phyloP scores from a whole-genome alignment of 495 filamentous ascomycete genomes.

The Xylaria venustula region DNA sequence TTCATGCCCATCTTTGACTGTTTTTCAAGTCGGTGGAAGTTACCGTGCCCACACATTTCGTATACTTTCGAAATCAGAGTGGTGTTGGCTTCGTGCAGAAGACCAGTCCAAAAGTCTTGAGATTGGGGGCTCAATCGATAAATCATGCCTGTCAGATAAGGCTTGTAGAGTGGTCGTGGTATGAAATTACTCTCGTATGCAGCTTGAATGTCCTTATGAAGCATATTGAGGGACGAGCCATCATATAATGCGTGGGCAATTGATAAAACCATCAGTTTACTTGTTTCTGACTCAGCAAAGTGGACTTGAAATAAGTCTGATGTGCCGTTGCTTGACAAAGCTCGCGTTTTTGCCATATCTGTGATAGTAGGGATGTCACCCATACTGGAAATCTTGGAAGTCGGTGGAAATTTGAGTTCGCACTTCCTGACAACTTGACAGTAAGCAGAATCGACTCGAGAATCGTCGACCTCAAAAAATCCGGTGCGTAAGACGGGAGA shows the following conservation, averaged over 20 bases:
- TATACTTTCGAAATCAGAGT: slow-evolving; percentile 32
- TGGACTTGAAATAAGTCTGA: slow-evolving; percentile 43
- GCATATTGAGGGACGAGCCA: slow-evolving; percentile 65
- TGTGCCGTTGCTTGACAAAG: slow-evolving; percentile 20
- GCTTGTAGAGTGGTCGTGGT: slow-evolving; percentile 43
- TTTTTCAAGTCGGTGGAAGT: slow-evolving; percentile 46
- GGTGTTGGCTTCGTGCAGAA: slow-evolving; percentile 48
- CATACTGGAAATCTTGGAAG: slow-evolving; percentile 17
- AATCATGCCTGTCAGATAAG: slow-evolving; percentile 48
- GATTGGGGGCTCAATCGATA: slow-evolving; percentile 36
- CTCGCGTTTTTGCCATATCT: slow-evolving; percentile 27
- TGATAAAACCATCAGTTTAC: slow-evolving; percentile 60
- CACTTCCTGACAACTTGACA: slow-evolving; percentile 60
- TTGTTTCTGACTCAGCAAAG: slow-evolving; percentile 32
- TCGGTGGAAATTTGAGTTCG: slow-evolving; percentile 11
- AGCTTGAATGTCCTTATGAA: slow-evolving; percentile 63
- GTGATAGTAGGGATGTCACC: slow-evolving; percentile 27
- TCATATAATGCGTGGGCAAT: slow-evolving; percentile 81
- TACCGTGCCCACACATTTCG: background rate
- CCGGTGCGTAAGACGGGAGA: slow-evolving; percentile 73
- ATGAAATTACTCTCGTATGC: slow-evolving; percentile 50
- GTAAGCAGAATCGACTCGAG: slow-evolving; percentile 53
- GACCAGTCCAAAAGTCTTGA: slow-evolving; percentile 59
- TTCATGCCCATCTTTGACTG: slow-evolving; percentile 35
- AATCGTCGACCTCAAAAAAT: slow-evolving; percentile 63